A percentile compares a stretch with the other conserved stretches of the same genome.
Conservation (phyloP, 768 basidiomycete species). For the Termitomyces sp. region DNA sequence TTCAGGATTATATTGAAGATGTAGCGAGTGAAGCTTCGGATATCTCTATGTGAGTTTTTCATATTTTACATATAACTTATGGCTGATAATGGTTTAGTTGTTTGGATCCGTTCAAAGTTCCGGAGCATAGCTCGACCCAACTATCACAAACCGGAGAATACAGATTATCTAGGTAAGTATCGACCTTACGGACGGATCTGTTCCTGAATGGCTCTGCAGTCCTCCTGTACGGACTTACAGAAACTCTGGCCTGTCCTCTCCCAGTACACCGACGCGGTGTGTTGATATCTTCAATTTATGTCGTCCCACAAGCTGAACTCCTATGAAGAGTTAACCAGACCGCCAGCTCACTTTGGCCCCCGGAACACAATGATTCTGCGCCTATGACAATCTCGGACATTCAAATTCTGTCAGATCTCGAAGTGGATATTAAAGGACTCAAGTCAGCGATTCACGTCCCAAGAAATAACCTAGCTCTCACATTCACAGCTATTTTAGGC, state of each 20-base stretch:
- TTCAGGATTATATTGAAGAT: slow-evolving; percentile 20
- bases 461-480: background rate
- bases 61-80: no score
- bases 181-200: no score
- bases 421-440: background rate
- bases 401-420: background rate
- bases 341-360: background rate
- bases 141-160: background rate
- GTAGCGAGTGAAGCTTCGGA: slow-evolving; percentile 8
- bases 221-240: slow-evolving; percentile 1
- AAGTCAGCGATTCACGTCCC: background rate
- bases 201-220: background rate
- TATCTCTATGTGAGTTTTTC: background rate
- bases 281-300: background rate
- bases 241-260: background rate
- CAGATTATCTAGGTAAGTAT: slow-evolving; percentile 5
- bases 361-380: background rate
- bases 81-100: background rate
- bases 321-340: background rate
- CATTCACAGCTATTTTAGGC: background rate
- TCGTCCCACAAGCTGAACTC: background rate
- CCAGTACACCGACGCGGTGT: slow-evolving; percentile 11
- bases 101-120: slow-evolving; percentile 9
- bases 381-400: background rate
- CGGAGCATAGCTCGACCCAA: background rate